A percentile compares a stretch with the other conserved stretches of the same genome.
Evolutionary conservation across 345 rosid species (phyloP).

Genomic region (Hibiscus mutabilis): DNA sequence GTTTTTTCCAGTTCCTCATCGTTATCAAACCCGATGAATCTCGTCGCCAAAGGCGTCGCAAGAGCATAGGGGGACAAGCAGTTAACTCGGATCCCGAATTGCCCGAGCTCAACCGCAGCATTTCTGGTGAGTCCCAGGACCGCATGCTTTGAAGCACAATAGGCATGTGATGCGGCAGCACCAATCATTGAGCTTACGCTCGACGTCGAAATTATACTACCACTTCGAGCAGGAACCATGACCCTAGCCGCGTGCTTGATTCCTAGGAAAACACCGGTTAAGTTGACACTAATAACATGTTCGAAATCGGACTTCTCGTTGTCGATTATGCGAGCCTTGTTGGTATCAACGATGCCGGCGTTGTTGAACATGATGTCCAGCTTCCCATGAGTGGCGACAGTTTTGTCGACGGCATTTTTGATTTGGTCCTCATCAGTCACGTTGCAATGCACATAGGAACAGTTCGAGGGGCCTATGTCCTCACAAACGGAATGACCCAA

Average conservation of each 20-base stretch:
- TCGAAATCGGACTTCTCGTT: conserved; percentile 31
- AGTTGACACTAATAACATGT: conserved; percentile 29
- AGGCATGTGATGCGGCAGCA: conserved; percentile 29
- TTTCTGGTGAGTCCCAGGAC: conserved; percentile 10
- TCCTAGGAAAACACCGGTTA: conserved; percentile 40
- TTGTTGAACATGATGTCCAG: conserved; percentile 43
- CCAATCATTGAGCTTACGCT: conserved; percentile 26
- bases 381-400: conserved; percentile 32
- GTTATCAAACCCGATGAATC: conserved; percentile 19
- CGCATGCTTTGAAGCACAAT: conserved; percentile 26
- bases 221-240: conserved; percentile 32
- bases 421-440: conserved; percentile 29
- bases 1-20: conserved; percentile 25
- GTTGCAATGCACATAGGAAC: conserved; percentile 13
- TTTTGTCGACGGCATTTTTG: conserved; percentile 19
- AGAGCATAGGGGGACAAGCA: conserved; percentile 19
- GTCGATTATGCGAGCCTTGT: conserved; percentile 32
- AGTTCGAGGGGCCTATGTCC: conserved; percentile 18
- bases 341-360: conserved; percentile 25
- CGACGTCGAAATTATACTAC: conserved; percentile 29
- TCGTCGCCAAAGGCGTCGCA: conserved; percentile 26
- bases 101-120: conserved; percentile 24
- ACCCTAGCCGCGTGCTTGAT: conserved; percentile 34
- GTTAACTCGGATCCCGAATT: conserved; percentile 23
- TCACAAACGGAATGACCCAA: conserved; percentile 12